Base-by-base conservation (phyloP, 2,329 filamentous ascomycete genomes). In the Penicillium sp. region DNA sequence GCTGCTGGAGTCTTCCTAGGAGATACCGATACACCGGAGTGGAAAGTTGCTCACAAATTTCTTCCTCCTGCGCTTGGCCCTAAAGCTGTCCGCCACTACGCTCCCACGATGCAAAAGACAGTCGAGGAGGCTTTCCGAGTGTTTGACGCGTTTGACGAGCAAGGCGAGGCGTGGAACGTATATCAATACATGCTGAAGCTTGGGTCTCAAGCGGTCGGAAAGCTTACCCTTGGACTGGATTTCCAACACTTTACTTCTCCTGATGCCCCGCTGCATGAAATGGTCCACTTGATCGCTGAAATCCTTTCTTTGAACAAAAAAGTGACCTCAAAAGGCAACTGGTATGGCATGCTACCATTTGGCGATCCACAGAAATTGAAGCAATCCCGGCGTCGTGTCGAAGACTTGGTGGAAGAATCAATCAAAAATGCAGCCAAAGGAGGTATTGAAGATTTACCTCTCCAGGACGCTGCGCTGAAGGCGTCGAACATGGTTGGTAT, bases 241-340 rank as follows among this genome's bases (percentile, higher is more conserved):
- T 70, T 79, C 46, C 52, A 74, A 8, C 77, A 80, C 48, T 79
- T 80, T 43, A 59, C 63, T 0, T 43, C 58, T 3, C 50, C 66
- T 1, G 73, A 84, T 45, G 69, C 81, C 0, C 78, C 74, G 0
- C 64, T 79, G 1, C 78, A 83, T 60, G 72, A 78, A 44, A 78
- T 85, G 68, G 78, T 84, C 0, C 61, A 70, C 33, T 55, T 68
- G 13, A 81, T 85, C 36, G 82, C 77, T 0, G 72, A 80, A 41
- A 58, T 74, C 0, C 71, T 86, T 2, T 70, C 74, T 28, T 67
- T 86, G 12, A 86, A 84, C 67, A 86, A 86, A 70, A 82, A 81
- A 62, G 71, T 85, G 9, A 76, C 80, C 0, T 75, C 78, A 0
- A 75, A 77, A 63, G 81, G 81, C 2, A 70, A 73, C 43, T 85